Conservation (phyloP, 805 yeast genomes). For the Suhomyces faveliae region DNA sequence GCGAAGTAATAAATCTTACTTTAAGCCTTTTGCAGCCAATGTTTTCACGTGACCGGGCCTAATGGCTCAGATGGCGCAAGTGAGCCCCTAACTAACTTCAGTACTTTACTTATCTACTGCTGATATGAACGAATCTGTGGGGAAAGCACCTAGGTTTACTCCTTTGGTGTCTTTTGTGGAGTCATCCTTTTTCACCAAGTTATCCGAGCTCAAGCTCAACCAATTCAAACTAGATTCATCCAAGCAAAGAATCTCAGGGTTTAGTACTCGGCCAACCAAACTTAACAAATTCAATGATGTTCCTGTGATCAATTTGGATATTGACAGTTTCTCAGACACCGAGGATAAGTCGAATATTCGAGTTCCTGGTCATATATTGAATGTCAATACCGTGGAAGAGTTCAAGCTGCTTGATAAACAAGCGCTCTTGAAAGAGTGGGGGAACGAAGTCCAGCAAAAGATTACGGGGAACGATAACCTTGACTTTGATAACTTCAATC, state of each 20-base stretch:
- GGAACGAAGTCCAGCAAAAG: conserved; percentile 19
- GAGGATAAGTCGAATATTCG: neutral
- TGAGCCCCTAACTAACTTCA: neutral
- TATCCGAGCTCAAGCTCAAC: conserved; percentile 73
- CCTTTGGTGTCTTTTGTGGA: conserved; percentile 75
- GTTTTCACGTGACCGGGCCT: neutral
- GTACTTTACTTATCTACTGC: neutral
- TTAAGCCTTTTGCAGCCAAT: neutral
- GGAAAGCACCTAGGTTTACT: conserved; percentile 33
- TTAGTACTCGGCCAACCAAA: conserved; percentile 32
- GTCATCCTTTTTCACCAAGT: conserved; percentile 77
- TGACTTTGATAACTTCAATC: conserved; percentile 14
- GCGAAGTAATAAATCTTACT: too few species aligned
- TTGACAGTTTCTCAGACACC: conserved; percentile 23
- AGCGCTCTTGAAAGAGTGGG: conserved; percentile 47
- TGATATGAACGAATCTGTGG: neutral
- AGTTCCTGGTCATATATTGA: conserved; percentile 31
- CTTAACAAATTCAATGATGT: conserved; percentile 35
- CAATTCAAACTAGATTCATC: conserved; percentile 63
- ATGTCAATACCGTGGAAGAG: conserved; percentile 83
- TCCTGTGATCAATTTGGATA: conserved; percentile 36
- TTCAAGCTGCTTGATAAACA: conserved; percentile 71
- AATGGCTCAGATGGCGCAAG: neutral
- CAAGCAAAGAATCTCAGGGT: conserved; percentile 44
- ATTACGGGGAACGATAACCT: conserved; percentile 18